Evolutionary conservation across 1,284 basidiomycete genomes (phyloP), one percentile per base, ranked within the genome.

Genomic region (Farysia itapuensis): DNA sequence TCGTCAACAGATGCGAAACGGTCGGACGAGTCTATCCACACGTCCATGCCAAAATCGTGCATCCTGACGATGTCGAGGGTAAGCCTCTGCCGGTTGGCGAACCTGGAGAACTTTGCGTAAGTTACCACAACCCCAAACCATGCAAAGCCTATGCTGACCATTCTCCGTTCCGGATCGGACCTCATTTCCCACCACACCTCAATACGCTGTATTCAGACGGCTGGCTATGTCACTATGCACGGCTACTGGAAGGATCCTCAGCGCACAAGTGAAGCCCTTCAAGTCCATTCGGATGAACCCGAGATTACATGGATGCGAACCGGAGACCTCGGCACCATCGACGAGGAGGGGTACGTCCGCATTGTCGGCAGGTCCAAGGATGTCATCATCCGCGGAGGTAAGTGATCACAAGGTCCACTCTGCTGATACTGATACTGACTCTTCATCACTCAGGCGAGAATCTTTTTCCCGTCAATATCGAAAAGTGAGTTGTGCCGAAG

Each of bases 301-400:
- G 77, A 81, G 6, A 84, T 84, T 26, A 82, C 79, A 2, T 91
- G 88, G 89, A 89, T 91, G 85, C 82, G 86, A 71, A 89, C 87
- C 0, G 89, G 89, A 2, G 89, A 92, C 74, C 83, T 90, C 66
- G 89, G 82, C 1, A 84, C 88, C 28, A 82, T 91, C 79, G 88
- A 90, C 65, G 82, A 85, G 41, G 86, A 91, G 48, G 89, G 89
- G 4, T 90, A 90, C 77, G 77, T 91, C 16, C 79, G 78, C 63
- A 52, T 90, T 52, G 86, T 89, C 32, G 86, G 88, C 26, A 81
- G 88, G 3, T 65, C 58, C 31, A 75, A 86, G 83, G 89, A 91
- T 73, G 83, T 91, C 38, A 89, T 92, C 72, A 91, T 91, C 59
- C 85, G 89, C 15, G 89, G 89, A 20, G 89, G 89, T 64, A 88